These are phyloP conservation scores for Closterium sp. DNA, from an alignment of 139 green algal genomes.

Conservation along the genomic window DNA sequence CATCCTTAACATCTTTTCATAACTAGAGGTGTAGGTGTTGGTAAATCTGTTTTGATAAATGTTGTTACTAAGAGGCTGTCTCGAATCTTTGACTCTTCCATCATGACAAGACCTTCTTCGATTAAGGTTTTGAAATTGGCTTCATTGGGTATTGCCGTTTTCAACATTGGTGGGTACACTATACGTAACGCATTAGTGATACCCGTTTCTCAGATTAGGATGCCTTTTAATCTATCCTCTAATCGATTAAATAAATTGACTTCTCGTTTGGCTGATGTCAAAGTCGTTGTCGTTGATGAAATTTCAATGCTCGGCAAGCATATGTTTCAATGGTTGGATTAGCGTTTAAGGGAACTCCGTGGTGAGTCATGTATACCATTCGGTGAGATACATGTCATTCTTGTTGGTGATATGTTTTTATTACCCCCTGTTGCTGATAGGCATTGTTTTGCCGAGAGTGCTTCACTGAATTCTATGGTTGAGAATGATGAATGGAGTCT, in stretches of 20 bases:
- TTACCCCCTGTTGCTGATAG: not conserved
- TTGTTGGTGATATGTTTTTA: not conserved
- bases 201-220: not conserved
- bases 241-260: not conserved
- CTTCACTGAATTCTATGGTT: too few relatives aligned
- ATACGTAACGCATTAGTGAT: not conserved
- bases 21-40: not conserved
- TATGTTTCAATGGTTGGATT: not conserved
- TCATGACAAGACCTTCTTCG: not conserved
- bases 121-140: not conserved
- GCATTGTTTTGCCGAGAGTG: not conserved
- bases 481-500: not conserved
- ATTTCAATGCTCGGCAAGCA: not conserved
- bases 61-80: not conserved
- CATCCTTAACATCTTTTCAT: not conserved
- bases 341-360: not conserved
- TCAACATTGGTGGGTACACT: not conserved
- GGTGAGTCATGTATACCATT: not conserved
- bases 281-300: not conserved
- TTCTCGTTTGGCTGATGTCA: not conserved
- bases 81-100: not conserved
- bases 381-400: not conserved
- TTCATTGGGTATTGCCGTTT: not conserved
- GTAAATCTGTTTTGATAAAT: not conserved
- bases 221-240: not conserved